Evolutionary conservation across 2,329 filamentous ascomycete species (phyloP).

Genomic region (Diaporthe batatas): DNA sequence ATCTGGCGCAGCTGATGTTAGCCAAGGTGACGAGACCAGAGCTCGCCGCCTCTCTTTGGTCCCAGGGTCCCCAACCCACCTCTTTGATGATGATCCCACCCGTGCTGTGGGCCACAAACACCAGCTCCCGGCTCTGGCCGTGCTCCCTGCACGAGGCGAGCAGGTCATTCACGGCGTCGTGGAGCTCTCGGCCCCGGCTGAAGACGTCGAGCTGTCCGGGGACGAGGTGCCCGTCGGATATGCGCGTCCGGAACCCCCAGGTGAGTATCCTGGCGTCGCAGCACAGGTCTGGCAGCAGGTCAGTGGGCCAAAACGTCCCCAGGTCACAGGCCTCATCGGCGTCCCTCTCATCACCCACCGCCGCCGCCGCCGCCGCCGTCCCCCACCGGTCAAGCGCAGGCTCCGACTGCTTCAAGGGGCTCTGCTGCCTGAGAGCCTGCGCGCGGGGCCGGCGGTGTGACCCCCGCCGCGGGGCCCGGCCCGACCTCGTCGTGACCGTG

Average conservation of each 20-base stretch:
- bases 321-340: conserved; percentile 5
- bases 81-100: conserved; percentile 52
- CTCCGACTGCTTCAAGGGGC: neutral
- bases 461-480: conserved; percentile 43
- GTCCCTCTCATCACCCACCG: neutral
- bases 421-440: conserved; percentile 32
- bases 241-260: conserved; percentile 50
- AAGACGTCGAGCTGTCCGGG: conserved; percentile 49
- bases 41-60: neutral
- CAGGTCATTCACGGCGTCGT: conserved; percentile 46
- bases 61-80: conserved; percentile 40
- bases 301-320: conserved; percentile 50
- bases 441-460: neutral
- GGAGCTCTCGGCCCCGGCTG: conserved; percentile 48
- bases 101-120: conserved; percentile 50
- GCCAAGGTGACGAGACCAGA: neutral
- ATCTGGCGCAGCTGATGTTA: conserved; percentile 42
- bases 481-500: neutral
- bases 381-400: neutral
- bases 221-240: conserved; percentile 46
- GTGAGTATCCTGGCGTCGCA: conserved; percentile 48
- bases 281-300: conserved; percentile 50
- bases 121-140: conserved; percentile 44
- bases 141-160: conserved; percentile 39
- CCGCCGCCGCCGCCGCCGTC: neutral